phyloP scores from a whole-genome alignment of 441 rosid genomes.

The Gossypium davidsonii region DNA sequence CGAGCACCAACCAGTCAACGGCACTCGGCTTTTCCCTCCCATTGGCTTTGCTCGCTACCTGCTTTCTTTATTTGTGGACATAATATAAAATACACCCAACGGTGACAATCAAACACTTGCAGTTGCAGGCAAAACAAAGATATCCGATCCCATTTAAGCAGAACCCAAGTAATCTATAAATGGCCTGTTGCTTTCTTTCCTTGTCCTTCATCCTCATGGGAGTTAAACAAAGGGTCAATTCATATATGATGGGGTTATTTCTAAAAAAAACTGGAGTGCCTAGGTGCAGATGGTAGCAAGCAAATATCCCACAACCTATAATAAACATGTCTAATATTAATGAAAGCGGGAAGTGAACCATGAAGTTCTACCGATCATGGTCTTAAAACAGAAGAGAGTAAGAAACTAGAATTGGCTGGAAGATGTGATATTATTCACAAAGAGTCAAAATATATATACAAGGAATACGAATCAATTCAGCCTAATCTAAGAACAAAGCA shows the following conservation, averaged over 20 bases:
- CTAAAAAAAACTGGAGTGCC: not conserved
- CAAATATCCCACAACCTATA: not conserved
- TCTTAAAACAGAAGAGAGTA: not conserved
- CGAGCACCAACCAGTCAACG: not conserved
- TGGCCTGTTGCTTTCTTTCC: not conserved
- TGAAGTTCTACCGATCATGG: conserved; percentile 71
- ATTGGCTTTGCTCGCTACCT: not conserved
- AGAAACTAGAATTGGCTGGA: not conserved
- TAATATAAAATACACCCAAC: not conserved
- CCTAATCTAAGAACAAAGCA: not conserved
- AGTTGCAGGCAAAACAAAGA: not conserved
- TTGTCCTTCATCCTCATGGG: not conserved
- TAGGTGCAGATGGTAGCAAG: not conserved
- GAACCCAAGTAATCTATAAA: not conserved
- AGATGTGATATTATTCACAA: not conserved
- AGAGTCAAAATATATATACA: not conserved
- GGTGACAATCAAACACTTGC: not conserved
- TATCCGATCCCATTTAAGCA: not conserved
- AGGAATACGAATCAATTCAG: not conserved
- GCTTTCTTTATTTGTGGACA: not conserved
- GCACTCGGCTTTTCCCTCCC: not conserved
- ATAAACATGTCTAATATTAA: conserved; percentile 43
- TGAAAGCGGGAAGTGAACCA: conserved; percentile 72
- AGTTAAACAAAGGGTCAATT: not conserved
- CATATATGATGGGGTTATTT: not conserved